These are phyloP conservation scores for Saitozyma sp. DNA, from an alignment of 768 basidiomycete species.

Conservation along the genomic window DNA sequence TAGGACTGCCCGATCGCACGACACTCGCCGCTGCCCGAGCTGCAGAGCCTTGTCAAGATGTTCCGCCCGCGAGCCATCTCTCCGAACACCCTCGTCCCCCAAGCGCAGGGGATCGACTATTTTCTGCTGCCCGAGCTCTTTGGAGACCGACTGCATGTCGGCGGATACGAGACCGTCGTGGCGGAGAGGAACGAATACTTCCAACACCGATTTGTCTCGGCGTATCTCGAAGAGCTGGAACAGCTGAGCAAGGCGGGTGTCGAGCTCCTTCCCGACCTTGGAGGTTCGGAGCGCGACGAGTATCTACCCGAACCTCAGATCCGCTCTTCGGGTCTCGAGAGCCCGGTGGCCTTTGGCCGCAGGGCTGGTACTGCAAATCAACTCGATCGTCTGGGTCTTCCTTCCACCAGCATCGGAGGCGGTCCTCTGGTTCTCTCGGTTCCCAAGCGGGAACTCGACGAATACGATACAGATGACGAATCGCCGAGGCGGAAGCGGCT, in stretches of 20 bases:
- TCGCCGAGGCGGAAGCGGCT: background rate
- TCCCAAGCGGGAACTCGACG: background rate
- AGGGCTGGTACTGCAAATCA: conserved; percentile 5
- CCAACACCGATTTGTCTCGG: conserved; percentile 1
- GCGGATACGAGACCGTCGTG: conserved; percentile 31
- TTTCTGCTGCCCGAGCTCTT: conserved; percentile 71
- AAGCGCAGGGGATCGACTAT: conserved; percentile 67
- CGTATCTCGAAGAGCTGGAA: conserved; percentile 1
- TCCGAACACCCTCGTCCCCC: conserved; percentile 71
- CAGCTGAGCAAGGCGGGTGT: background rate
- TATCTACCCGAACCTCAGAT: conserved; percentile 1
- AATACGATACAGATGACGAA: conserved; percentile 24
- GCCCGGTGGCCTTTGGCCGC: background rate
- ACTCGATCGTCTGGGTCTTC: background rate
- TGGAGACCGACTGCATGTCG: conserved; percentile 58
- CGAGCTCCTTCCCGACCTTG: conserved; percentile 1
- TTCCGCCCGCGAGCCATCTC: conserved; percentile 76
- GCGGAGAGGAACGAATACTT: conserved; percentile 29
- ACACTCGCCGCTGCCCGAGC: conserved; percentile 84
- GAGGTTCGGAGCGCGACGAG: conserved; percentile 10
- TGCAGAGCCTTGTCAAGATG: conserved; percentile 73
- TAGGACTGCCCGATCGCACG: conserved; percentile 62
- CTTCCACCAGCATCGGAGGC: no score
- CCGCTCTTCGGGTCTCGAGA: background rate
- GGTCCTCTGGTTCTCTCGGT: no score